Evolutionary conservation across 2,329 filamentous ascomycete genomes (phyloP).

Genomic region (Phoma sp.): DNA sequence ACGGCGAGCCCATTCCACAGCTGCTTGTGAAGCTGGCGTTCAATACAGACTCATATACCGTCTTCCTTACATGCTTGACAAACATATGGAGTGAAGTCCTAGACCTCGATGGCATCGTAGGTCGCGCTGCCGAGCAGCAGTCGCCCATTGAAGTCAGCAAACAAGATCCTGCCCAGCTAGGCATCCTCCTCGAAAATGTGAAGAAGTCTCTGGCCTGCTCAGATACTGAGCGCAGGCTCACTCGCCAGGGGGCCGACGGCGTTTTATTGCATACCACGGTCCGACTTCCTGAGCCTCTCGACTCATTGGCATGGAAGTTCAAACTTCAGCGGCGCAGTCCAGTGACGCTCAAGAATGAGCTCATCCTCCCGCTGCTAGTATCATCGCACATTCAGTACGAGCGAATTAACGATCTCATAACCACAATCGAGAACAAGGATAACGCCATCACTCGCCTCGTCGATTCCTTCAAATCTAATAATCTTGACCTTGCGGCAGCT

Average conservation of each 20-base stretch:
- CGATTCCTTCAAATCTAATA: conserved; percentile 63
- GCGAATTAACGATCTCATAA: conserved; percentile 57
- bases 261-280: conserved; percentile 63
- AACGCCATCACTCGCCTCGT: conserved; percentile 63
- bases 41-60: conserved; percentile 62
- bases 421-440: conserved; percentile 63
- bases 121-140: conserved; percentile 65
- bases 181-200: conserved; percentile 70
- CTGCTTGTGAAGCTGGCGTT: conserved; percentile 69
- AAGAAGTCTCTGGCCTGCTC: conserved; percentile 53
- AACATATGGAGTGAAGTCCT: conserved; percentile 75
- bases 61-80: conserved; percentile 74
- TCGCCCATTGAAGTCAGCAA: conserved; percentile 77
- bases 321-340: conserved; percentile 55
- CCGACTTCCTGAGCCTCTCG: conserved; percentile 66
- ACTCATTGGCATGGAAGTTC: conserved; percentile 70
- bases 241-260: conserved; percentile 39
- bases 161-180: conserved; percentile 67
- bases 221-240: conserved; percentile 43
- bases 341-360: conserved; percentile 53
- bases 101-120: conserved; percentile 65
- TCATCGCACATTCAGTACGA: conserved; percentile 55
- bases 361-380: conserved; percentile 61
- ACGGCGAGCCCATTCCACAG: conserved; percentile 55
- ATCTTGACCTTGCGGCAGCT: conserved; percentile 61